Conservation (phyloP, 2,329 filamentous ascomycete species). For the Penicillium sp. region DNA sequence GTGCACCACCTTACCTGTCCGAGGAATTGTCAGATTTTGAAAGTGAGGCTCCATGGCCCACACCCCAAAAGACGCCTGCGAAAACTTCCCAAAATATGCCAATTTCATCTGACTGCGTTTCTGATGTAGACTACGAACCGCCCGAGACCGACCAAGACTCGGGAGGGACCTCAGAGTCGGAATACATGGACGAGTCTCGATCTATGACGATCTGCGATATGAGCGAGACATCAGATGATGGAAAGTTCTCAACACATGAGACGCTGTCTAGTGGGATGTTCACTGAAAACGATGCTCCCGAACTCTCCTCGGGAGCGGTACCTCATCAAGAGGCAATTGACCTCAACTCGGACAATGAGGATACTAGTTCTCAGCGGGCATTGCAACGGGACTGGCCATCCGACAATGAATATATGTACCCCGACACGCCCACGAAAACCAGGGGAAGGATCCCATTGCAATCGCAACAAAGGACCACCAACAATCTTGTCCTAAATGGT, state of each 20-base stretch:
- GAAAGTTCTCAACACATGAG: slow-evolving; percentile 1
- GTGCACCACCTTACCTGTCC: neutral
- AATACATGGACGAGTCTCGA: neutral
- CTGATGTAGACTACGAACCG: neutral
- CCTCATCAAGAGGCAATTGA: neutral
- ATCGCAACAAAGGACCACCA: neutral
- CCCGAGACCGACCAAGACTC: neutral
- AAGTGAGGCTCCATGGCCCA: neutral
- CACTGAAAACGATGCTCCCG: neutral
- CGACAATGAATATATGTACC: neutral
- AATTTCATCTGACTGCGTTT: neutral
- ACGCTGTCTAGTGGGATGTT: neutral
- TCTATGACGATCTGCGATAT: neutral
- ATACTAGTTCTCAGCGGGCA: neutral
- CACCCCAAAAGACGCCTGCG: neutral
- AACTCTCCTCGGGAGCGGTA: neutral
- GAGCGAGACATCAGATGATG: neutral
- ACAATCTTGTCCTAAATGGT: neutral
- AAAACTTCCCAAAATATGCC: neutral
- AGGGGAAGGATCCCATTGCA: neutral
- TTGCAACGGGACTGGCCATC: neutral
- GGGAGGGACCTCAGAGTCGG: neutral
- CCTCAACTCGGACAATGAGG: neutral
- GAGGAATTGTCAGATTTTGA: slow-evolving; percentile 5
- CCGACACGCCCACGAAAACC: neutral